Percentiles rank a stretch among this genome's conserved stretches.
phyloP scores from a whole-genome alignment of 805 yeast genomes.

The Wickerhamomyces queroliae region DNA sequence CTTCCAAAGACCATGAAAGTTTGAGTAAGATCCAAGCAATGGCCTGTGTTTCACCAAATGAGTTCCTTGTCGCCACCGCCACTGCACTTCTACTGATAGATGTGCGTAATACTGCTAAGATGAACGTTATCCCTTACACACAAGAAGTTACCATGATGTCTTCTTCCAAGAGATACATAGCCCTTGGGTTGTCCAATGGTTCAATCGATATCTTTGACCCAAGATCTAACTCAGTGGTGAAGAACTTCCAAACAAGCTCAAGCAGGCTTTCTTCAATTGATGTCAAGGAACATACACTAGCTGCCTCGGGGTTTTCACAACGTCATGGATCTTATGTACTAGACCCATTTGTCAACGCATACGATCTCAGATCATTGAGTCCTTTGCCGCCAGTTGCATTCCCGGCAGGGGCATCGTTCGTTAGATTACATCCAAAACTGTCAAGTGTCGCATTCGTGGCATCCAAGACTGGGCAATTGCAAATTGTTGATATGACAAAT shows the following conservation, averaged over 20 bases:
- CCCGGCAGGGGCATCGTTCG: conserved; percentile 84
- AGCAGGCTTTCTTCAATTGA: conserved; percentile 60
- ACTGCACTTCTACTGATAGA: conserved; percentile 38
- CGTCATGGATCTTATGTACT: conserved; percentile 51
- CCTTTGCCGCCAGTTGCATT: conserved; percentile 78
- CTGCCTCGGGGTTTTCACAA: conserved; percentile 77
- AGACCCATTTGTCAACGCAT: conserved; percentile 81
- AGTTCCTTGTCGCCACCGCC: conserved; percentile 39
- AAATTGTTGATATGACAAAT: conserved; percentile 76
- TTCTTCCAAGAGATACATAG: conserved; percentile 45
- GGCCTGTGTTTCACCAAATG: conserved; percentile 30
- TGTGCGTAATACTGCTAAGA: conserved; percentile 29
- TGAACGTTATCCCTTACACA: conserved; percentile 33
- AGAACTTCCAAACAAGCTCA: conserved; percentile 53
- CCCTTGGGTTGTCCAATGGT: conserved; percentile 57
- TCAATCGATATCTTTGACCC: conserved; percentile 62
- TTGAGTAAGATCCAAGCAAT: conserved; percentile 28
- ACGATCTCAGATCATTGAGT: conserved; percentile 68
- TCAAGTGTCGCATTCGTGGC: conserved; percentile 73
- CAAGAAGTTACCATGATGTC: conserved; percentile 43
- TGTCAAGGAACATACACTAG: conserved; percentile 56
- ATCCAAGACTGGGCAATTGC: conserved; percentile 75
- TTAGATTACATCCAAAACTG: conserved; percentile 78
- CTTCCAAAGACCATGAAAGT: conserved; percentile 25
- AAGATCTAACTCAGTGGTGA: conserved; percentile 37